Evolutionary conservation across 2,329 filamentous ascomycete genomes (phyloP).

Genomic region (Penicillium sp.): DNA sequence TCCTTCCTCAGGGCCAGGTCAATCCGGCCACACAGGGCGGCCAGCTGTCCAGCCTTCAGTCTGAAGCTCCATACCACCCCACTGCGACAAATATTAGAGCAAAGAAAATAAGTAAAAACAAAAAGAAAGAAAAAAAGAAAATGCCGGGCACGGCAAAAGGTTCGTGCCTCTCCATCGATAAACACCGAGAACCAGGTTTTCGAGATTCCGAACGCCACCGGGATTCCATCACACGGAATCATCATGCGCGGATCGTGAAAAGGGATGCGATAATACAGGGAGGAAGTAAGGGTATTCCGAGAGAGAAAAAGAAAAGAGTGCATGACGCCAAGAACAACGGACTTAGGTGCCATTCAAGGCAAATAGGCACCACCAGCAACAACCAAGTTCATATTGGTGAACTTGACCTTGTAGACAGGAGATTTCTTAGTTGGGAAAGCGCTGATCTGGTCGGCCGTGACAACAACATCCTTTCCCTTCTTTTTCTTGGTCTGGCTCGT

Average conservation of each 20-base stretch:
- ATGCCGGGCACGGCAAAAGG: neutral
- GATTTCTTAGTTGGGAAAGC: constrained; percentile 95
- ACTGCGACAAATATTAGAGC: neutral
- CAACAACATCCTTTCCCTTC: constrained; percentile 79
- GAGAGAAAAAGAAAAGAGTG: neutral
- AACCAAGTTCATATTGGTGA: constrained; percentile 90
- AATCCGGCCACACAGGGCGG: neutral
- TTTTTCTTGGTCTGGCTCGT: constrained; percentile 46
- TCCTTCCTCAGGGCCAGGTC: neutral
- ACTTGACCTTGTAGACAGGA: constrained; percentile 83
- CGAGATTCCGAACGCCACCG: constrained; percentile 11
- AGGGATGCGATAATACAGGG: constrained; percentile 1
- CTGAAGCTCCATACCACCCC: neutral
- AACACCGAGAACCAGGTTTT: constrained; percentile 9
- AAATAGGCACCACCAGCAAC: constrained; percentile 68
- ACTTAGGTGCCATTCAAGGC: constrained; percentile 29
- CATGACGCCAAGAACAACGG: neutral
- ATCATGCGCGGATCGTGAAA: neutral
- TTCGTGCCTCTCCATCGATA: constrained; percentile 4
- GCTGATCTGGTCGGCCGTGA: constrained; percentile 86
- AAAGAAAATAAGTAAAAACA: neutral
- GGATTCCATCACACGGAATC: neutral
- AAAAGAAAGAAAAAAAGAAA: neutral
- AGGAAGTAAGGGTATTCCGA: constrained; percentile 15
- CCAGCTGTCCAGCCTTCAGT: neutral